Evolutionary conservation across 2,329 filamentous ascomycete species (phyloP).

Genomic region (Tolypocladium album): DNA sequence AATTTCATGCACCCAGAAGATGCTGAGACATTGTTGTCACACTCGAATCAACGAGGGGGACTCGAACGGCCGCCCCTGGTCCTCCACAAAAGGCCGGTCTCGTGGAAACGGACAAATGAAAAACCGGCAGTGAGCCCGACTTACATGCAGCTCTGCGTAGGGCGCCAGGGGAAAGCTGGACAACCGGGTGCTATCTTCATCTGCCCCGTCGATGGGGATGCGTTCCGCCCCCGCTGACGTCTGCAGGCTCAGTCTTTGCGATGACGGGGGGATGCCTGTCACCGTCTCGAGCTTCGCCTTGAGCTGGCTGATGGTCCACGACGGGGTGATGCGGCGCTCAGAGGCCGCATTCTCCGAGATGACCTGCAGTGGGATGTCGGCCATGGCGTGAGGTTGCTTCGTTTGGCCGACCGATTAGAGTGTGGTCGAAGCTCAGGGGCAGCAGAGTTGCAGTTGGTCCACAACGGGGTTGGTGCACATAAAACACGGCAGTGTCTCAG

Average conservation of each 20-base stretch:
- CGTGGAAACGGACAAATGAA: constrained; percentile 5
- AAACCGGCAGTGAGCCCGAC: constrained; percentile 24
- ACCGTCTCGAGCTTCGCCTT: constrained; percentile 85
- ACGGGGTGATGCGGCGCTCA: constrained; percentile 83
- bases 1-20: neutral
- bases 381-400: constrained; percentile 31
- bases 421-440: neutral
- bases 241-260: constrained; percentile 66
- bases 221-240: constrained; percentile 41
- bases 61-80: neutral
- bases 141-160: constrained; percentile 73
- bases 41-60: neutral
- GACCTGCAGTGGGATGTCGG: constrained; percentile 66
- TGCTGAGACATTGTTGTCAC: constrained; percentile 2
- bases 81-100: constrained; percentile 2
- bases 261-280: constrained; percentile 77
- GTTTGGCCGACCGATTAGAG: neutral
- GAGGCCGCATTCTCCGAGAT: constrained; percentile 68
- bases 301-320: constrained; percentile 79
- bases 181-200: constrained; percentile 62
- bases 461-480: neutral
- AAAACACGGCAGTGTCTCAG: neutral
- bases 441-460: neutral
- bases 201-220: constrained; percentile 54
- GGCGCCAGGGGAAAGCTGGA: constrained; percentile 55